Conservation (phyloP, 2,329 filamentous ascomycete species). For the Aureobasidium sp. region DNA sequence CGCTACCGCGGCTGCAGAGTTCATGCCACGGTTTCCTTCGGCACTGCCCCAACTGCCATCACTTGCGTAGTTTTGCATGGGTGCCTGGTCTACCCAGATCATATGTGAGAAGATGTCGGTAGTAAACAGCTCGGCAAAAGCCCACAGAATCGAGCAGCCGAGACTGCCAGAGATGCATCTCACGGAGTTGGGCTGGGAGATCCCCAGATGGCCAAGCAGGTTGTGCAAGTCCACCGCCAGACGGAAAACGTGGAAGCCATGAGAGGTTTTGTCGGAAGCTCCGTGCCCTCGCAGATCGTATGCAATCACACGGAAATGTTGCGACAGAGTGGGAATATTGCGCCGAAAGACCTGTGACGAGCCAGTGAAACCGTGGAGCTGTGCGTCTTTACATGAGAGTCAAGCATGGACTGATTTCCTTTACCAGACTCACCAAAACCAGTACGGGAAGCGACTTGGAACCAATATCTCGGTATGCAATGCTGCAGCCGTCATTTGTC, state of each 20-base stretch:
- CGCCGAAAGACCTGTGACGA: conserved; percentile 1
- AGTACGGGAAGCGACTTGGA: not conserved
- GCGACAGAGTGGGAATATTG: not conserved
- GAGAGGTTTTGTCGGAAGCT: not conserved
- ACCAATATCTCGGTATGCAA: conserved; percentile 2
- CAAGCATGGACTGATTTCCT: not conserved
- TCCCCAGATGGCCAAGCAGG: not conserved
- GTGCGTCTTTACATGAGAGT: not conserved
- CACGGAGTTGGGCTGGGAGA: not conserved
- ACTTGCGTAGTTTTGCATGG: conserved; percentile 7
- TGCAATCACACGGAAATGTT: conserved; percentile 1
- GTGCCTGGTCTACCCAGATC: conserved; percentile 8
- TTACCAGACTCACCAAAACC: not conserved
- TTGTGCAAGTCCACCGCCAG: conserved; percentile 10
- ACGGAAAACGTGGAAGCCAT: conserved; percentile 6
- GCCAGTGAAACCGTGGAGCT: conserved; percentile 9
- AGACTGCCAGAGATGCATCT: conserved; percentile 9
- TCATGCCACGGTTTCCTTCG: conserved; percentile 10
- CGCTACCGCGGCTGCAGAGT: conserved; percentile 4
- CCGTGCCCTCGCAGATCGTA: not conserved
- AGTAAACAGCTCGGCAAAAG: not conserved
- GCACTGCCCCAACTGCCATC: conserved; percentile 6
- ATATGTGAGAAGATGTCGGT: not conserved
- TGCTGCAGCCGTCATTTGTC: conserved; percentile 2
- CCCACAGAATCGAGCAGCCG: conserved; percentile 8